These are phyloP conservation scores for Angomonas ambiguus DNA, from an alignment of 208 protist genomes.

Conservation along the genomic window DNA sequence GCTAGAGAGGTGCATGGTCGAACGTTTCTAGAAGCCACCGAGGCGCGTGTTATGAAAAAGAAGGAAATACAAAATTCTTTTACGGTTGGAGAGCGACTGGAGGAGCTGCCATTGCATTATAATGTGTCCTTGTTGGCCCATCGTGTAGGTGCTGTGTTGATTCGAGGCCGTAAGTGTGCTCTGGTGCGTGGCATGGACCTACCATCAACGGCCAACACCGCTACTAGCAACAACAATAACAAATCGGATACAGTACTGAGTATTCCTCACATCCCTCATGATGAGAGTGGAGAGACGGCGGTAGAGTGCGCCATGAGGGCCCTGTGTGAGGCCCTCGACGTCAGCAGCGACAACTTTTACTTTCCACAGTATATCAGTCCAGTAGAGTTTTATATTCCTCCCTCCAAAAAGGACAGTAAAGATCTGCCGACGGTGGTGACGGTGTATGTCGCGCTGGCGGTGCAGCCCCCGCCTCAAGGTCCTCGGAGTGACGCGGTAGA, in stretches of 20 bases:
- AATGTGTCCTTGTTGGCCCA: constrained; percentile 53
- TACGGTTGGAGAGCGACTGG: constrained; percentile 38
- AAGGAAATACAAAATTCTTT: constrained; percentile 55
- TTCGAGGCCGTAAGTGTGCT: constrained; percentile 82
- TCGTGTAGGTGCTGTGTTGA: constrained; percentile 61
- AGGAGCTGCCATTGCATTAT: constrained; percentile 47
- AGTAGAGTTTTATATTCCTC: constrained; percentile 45
- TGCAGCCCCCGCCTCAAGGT: constrained; percentile 49
- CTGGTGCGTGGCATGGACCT: constrained; percentile 36
- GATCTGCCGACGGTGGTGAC: constrained; percentile 19
- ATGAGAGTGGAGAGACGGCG: constrained; percentile 25
- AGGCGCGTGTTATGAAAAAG: constrained; percentile 43
- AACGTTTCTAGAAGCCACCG: constrained; percentile 37
- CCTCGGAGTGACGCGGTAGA: constrained; percentile 48
- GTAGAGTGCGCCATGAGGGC: constrained; percentile 70
- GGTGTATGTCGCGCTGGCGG: constrained; percentile 57
- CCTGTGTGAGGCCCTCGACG: constrained; percentile 69
- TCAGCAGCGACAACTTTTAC: constrained; percentile 84
- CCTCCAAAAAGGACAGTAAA: background rate
- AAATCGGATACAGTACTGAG: constrained; percentile 13
- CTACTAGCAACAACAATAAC: background rate
- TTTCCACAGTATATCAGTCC: constrained; percentile 58
- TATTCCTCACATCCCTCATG: constrained; percentile 41
- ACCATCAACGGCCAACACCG: background rate
- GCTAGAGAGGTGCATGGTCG: constrained; percentile 36